A percentile compares a stretch with the other conserved stretches of the same genome.
Conservation (phyloP, 257 asterid genomes). For the Solanum megistacrolobum region DNA sequence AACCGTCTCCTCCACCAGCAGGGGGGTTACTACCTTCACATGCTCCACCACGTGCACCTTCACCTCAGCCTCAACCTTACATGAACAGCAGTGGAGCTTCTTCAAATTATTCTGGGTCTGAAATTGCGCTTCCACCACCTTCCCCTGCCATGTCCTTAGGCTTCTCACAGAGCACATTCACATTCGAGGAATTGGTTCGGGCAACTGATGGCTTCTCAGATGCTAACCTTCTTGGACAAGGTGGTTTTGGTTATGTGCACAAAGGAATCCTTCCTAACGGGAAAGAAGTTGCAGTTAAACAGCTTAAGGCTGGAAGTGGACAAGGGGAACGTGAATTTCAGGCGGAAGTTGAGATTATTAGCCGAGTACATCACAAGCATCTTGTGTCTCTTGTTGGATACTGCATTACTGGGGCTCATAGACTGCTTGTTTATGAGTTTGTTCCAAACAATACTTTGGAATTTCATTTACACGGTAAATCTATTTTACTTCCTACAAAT, state of each 20-base stretch:
- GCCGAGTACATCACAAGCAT: slow-evolving; percentile 93
- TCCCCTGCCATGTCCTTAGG: slow-evolving; percentile 58
- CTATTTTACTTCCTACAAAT: background rate
- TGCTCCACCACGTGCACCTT: slow-evolving; percentile 30
- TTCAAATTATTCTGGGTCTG: slow-evolving; percentile 58
- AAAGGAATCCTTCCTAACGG: slow-evolving; percentile 79
- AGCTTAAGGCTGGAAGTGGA: slow-evolving; percentile 88
- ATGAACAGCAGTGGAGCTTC: slow-evolving; percentile 70
- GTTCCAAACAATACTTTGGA: slow-evolving; percentile 75
- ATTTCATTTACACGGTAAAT: slow-evolving; percentile 72
- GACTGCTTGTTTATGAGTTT: slow-evolving; percentile 87
- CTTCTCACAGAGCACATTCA: slow-evolving; percentile 57
- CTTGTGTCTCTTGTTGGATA: slow-evolving; percentile 96
- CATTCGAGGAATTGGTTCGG: slow-evolving; percentile 71
- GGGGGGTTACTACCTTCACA: slow-evolving; percentile 10
- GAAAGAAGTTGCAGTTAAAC: slow-evolving; percentile 81
- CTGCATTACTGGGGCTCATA: slow-evolving; percentile 55
- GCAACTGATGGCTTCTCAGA: slow-evolving; percentile 90
- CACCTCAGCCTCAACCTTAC: slow-evolving; percentile 32
- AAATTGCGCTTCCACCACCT: slow-evolving; percentile 45
- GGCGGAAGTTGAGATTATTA: slow-evolving; percentile 94
- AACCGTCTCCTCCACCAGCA: slow-evolving; percentile 12
- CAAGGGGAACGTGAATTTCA: slow-evolving; percentile 93
- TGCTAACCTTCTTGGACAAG: slow-evolving; percentile 92
- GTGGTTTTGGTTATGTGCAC: slow-evolving; percentile 94